phyloP scores from a whole-genome alignment of 1,284 basidiomycete genomes.

The Heterobasidion occidentale region DNA sequence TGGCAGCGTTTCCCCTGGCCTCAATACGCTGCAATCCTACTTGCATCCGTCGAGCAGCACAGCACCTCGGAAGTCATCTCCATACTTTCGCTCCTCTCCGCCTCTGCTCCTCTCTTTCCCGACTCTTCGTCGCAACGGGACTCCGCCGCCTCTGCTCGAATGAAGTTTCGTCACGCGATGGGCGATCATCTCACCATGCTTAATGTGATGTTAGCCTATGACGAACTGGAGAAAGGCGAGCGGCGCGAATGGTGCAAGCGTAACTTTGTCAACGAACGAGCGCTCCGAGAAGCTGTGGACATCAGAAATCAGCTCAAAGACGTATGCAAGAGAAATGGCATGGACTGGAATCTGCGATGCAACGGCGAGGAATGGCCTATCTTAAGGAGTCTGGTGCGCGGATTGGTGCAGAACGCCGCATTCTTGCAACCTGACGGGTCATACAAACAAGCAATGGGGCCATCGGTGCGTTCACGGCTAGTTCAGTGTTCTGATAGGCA shows the following conservation, averaged over 20 bases:
- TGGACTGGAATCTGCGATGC: constrained; percentile 53
- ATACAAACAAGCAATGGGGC: constrained; percentile 79
- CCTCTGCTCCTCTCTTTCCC: constrained; percentile 68
- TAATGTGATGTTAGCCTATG: constrained; percentile 80
- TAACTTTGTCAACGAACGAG: constrained; percentile 81
- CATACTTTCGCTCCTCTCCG: constrained; percentile 75
- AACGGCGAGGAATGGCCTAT: constrained; percentile 57
- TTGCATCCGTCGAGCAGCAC: constrained; percentile 63
- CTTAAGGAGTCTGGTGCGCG: constrained; percentile 60
- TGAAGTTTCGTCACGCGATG: constrained; percentile 75
- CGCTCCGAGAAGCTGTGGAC: constrained; percentile 76
- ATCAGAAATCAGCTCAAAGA: constrained; percentile 78
- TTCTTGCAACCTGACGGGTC: constrained; percentile 76
- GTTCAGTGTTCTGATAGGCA: not conserved
- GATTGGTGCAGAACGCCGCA: constrained; percentile 78
- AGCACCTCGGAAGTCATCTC: constrained; percentile 73
- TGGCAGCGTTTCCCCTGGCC: constrained; percentile 86
- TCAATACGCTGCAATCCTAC: constrained; percentile 65
- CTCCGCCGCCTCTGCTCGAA: constrained; percentile 55
- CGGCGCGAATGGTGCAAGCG: constrained; percentile 75
- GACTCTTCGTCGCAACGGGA: constrained; percentile 69
- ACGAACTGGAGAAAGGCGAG: constrained; percentile 38
- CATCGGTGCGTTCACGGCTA: constrained; percentile 44
- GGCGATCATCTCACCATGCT: constrained; percentile 91
- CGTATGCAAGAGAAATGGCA: constrained; percentile 52